phyloP scores from a whole-genome alignment of 2,329 filamentous ascomycete species.

The Penicillium glabrum region DNA sequence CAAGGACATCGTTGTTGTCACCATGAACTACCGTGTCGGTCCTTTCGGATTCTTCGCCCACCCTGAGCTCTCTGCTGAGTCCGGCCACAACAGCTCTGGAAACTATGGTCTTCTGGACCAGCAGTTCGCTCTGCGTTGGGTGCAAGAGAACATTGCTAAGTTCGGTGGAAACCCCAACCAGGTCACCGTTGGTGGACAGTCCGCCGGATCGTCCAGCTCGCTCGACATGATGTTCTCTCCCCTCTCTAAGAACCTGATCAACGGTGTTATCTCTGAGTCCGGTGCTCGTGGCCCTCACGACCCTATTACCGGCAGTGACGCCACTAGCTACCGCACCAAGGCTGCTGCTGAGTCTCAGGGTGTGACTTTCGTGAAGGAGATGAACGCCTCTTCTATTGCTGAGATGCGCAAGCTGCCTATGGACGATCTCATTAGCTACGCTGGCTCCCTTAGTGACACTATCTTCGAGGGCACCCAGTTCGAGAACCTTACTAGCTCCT shows the following conservation, averaged over 20 bases:
- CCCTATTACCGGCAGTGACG: slow-evolving; percentile 26
- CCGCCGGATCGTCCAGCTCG: slow-evolving; percentile 30
- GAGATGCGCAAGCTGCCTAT: slow-evolving; percentile 35
- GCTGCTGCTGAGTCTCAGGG: slow-evolving; percentile 19
- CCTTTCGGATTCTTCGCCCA: slow-evolving; percentile 31
- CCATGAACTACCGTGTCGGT: slow-evolving; percentile 33
- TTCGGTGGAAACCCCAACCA: slow-evolving; percentile 25
- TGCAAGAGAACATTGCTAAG: slow-evolving; percentile 20
- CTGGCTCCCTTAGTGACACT: slow-evolving; percentile 16
- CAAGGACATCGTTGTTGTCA: slow-evolving; percentile 24
- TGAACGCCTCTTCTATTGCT: slow-evolving; percentile 35
- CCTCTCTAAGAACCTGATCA: slow-evolving; percentile 22
- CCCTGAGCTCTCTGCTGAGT: slow-evolving; percentile 24
- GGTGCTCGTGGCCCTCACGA: slow-evolving; percentile 32
- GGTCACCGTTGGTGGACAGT: slow-evolving; percentile 31
- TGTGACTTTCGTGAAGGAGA: slow-evolving; percentile 36
- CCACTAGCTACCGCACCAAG: slow-evolving; percentile 26
- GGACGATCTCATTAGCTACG: slow-evolving; percentile 31
- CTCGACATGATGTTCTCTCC: slow-evolving; percentile 27
- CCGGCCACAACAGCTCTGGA: slow-evolving; percentile 28
- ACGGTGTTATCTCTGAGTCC: slow-evolving; percentile 32
- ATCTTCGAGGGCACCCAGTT: slow-evolving; percentile 13
- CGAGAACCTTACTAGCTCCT: background rate
- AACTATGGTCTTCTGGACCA: slow-evolving; percentile 31
- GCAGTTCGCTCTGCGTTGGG: slow-evolving; percentile 22